phyloP scores from a whole-genome alignment of 768 basidiomycete species.

The Butyriboletus loyo region DNA sequence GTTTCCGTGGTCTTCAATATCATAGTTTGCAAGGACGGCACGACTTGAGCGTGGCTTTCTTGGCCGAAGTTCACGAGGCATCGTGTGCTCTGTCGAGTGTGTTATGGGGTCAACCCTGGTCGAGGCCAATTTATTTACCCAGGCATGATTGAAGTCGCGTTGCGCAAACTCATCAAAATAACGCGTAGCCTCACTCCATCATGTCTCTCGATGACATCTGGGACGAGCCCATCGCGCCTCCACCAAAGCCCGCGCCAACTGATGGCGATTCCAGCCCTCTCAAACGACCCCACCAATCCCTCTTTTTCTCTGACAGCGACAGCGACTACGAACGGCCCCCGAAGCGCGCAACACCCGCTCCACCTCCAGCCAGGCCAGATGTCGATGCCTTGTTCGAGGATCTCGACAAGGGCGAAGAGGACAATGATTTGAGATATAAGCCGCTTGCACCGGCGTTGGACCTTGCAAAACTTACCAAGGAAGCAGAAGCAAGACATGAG shows the following conservation, averaged over 20 bases:
- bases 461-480: slow-evolving; percentile 48
- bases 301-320: slow-evolving; percentile 56
- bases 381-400: slow-evolving; percentile 45
- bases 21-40: slow-evolving; percentile 35
- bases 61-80: slow-evolving; percentile 56
- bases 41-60: slow-evolving; percentile 55
- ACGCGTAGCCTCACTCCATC: slow-evolving; percentile 19
- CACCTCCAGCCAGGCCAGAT: slow-evolving; percentile 23
- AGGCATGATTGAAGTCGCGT: too few species aligned
- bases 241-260: slow-evolving; percentile 15
- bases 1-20: slow-evolving; percentile 27
- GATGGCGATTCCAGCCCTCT: slow-evolving; percentile 13
- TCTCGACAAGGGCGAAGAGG: slow-evolving; percentile 48
- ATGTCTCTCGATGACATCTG: slow-evolving; percentile 56
- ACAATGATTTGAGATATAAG: slow-evolving; percentile 40
- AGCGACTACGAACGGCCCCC: slow-evolving; percentile 38
- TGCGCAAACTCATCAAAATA: slow-evolving; percentile 26
- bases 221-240: slow-evolving; percentile 46
- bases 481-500: slow-evolving; percentile 52
- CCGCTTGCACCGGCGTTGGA: slow-evolving; percentile 52
- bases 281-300: slow-evolving; percentile 38
- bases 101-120: background rate
- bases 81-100: slow-evolving; percentile 18
- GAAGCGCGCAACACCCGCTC: slow-evolving; percentile 22
- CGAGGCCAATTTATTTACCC: too few species aligned